Percentiles rank a stretch among this genome's conserved stretches.
Conservation (phyloP, 75 land plant genomes). For the Selaginella moellendorffii region DNA sequence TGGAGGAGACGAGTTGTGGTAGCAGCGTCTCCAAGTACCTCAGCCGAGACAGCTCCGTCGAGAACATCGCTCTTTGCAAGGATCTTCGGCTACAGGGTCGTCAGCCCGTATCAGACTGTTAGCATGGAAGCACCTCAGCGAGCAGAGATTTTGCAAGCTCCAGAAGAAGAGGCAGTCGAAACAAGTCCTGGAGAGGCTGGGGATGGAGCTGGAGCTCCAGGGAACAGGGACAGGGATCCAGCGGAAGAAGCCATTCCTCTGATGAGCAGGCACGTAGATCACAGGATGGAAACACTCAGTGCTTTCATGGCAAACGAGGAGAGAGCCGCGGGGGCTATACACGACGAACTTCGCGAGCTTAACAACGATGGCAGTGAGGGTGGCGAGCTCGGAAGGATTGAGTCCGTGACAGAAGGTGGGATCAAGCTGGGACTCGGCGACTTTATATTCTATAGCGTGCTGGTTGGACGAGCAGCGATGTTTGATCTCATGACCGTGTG, state of each 20-base stretch:
- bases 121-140: too few species aligned
- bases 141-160: not conserved
- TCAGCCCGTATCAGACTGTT: too few species aligned
- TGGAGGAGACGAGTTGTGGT: constrained; percentile 1
- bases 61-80: not conserved
- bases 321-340: not conserved
- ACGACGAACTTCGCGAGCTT: not conserved
- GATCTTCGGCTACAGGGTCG: not conserved
- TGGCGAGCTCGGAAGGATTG: not conserved
- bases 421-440: constrained; percentile 90
- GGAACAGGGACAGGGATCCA: not conserved
- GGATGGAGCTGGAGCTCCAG: not conserved
- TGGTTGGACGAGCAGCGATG: constrained; percentile 78
- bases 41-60: not conserved
- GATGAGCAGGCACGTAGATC: not conserved
- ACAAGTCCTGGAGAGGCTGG: not conserved
- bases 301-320: not conserved
- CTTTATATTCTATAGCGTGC: constrained; percentile 71
- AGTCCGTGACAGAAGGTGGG: constrained; percentile 34
- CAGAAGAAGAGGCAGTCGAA: not conserved
- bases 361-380: not conserved
- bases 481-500: constrained; percentile 75
- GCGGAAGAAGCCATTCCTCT: not conserved
- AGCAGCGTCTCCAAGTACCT: not conserved
- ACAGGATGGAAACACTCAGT: not conserved